phyloP scores from a whole-genome alignment of 768 basidiomycete species.

The Podaxis mareebaensis region DNA sequence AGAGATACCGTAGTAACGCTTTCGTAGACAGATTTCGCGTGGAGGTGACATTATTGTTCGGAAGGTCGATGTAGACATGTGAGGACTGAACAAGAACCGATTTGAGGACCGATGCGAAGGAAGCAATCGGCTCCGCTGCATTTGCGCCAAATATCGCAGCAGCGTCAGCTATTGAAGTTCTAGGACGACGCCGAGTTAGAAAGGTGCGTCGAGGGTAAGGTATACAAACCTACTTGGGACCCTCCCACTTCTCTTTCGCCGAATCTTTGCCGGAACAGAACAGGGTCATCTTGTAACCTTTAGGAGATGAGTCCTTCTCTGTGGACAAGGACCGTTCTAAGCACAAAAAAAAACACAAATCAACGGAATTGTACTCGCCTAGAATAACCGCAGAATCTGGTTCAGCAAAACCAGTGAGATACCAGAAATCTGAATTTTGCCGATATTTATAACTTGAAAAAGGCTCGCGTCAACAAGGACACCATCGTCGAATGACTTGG shows the following conservation, averaged over 20 bases:
- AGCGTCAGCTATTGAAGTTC: constrained; percentile 68
- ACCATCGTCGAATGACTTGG: neutral
- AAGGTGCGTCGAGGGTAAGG: neutral
- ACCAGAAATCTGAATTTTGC: constrained; percentile 92
- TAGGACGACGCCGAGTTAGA: constrained; percentile 21
- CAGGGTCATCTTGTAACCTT: constrained; percentile 85
- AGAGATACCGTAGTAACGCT: constrained; percentile 56
- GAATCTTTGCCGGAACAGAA: constrained; percentile 78
- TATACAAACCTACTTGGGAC: constrained; percentile 53
- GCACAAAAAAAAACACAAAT: neutral
- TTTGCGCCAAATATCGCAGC: constrained; percentile 76
- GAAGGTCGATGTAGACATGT: constrained; percentile 54
- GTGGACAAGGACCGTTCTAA: constrained; percentile 13
- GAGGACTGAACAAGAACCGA: constrained; percentile 49
- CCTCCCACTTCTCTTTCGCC: constrained; percentile 89
- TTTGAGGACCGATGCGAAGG: constrained; percentile 60
- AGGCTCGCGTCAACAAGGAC: constrained; percentile 13
- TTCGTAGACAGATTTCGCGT: constrained; percentile 38
- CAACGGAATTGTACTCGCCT: constrained; percentile 40
- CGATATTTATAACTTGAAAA: constrained; percentile 85
- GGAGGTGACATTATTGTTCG: constrained; percentile 47
- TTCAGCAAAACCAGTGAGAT: constrained; percentile 94
- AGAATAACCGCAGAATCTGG: constrained; percentile 88
- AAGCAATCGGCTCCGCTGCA: constrained; percentile 57
- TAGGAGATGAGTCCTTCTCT: constrained; percentile 71